Evolutionary conservation across 2,329 filamentous ascomycete genomes (phyloP), one percentile per base, ranked within the genome.

Genomic region (Xylaria sp.): DNA sequence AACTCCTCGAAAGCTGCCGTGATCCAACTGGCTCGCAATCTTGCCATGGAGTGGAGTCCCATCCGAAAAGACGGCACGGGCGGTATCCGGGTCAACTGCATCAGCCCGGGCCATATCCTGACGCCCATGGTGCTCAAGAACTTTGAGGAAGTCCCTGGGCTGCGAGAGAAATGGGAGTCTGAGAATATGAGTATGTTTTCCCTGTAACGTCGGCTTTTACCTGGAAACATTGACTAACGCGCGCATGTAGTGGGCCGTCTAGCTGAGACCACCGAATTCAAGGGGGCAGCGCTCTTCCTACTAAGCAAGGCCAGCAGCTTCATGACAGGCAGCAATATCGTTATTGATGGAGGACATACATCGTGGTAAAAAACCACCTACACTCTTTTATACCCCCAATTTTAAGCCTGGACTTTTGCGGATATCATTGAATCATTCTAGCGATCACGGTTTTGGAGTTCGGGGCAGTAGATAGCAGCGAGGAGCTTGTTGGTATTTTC

Each of bases 91-190:
- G 85, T 91, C 57, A 91, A 91, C 75, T 89, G 86, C 28, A 83
- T 91, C 59, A 89, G 85, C 46, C 88, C 89, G 0, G 89, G 89
- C 0, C 88, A 90, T 67, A 89, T 90, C 62, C 77, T 88, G 5
- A 90, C 87, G 2, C 85, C 87, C 1, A 93, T 93, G 91, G 89
- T 92, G 0, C 83, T 88, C 71, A 83, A 86, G 69, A 82, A 92
- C 49, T 91, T 93, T 69, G 81, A 87, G 64, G 83, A 90, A 68
- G 88, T 86, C 19, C 90, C 90, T 0, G 87, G 89, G 37, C 76
- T 82, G 38, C 75, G 74, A 57, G 74, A 78, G 53, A 83, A 85
- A 57, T 93, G 90, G 90, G 85, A 88, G 56, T 84, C 81, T 59
- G 87, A 91, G 77, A 92, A 92, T 72, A 92, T 92, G 89, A 80